These are phyloP conservation scores for Vitis hybrid DNA, from an alignment of 177 flowering plant species.

Conservation along the genomic window DNA sequence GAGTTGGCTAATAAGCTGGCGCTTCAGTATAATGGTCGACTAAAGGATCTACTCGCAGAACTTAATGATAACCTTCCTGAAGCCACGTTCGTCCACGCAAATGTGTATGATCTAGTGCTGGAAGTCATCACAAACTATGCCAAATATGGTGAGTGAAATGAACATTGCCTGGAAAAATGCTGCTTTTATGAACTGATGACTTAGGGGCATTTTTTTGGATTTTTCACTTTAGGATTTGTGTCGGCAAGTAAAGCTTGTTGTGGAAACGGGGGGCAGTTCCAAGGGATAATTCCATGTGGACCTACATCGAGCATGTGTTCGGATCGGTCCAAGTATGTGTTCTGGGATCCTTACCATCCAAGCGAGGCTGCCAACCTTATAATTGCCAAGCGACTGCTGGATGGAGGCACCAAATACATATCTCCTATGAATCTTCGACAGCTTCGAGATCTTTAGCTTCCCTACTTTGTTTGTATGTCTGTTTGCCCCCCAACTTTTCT, in stretches of 20 bases:
- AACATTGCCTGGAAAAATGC: too few relatives aligned
- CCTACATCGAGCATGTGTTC: conserved; percentile 72
- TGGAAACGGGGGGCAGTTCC: conserved; percentile 90
- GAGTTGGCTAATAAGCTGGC: conserved; percentile 79
- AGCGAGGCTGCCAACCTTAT: conserved; percentile 92
- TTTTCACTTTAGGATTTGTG: conserved; percentile 56
- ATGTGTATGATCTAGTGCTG: conserved; percentile 81
- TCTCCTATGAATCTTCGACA: conserved; percentile 81
- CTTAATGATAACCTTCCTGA: conserved; percentile 70
- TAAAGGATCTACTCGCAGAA: conserved; percentile 63
- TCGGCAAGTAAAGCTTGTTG: conserved; percentile 80
- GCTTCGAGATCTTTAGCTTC: conserved; percentile 49
- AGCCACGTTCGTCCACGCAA: conserved; percentile 71
- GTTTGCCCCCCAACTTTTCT: neutral
- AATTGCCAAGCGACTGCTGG: conserved; percentile 71
- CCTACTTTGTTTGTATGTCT: neutral
- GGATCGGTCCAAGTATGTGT: conserved; percentile 69
- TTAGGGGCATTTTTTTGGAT: too few relatives aligned
- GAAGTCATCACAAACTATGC: conserved; percentile 74
- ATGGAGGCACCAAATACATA: conserved; percentile 57
- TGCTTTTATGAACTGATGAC: too few relatives aligned
- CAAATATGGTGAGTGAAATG: conserved; percentile 48
- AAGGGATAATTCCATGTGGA: conserved; percentile 89
- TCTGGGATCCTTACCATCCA: conserved; percentile 98
- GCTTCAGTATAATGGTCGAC: conserved; percentile 58